Percentiles rank a stretch among this genome's conserved stretches.
Conservation (phyloP, 345 rosid genomes). For the Erucastrum elatum region DNA sequence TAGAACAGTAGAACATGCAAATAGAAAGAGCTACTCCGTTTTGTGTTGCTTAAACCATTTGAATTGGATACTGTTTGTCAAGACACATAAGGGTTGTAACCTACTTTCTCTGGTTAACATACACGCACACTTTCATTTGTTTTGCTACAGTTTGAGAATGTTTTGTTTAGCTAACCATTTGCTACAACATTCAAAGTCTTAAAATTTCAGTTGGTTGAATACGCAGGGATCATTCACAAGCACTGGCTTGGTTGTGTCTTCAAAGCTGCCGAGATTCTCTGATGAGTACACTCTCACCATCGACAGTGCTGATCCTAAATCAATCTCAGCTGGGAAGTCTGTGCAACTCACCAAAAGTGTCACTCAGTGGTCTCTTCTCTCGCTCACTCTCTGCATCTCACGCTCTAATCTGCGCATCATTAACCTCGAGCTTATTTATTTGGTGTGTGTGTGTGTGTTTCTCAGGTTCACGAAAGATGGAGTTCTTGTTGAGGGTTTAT, state of each 20-base stretch:
- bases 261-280: constrained; percentile 92
- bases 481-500: constrained; percentile 79
- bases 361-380: constrained; percentile 70
- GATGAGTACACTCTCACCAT: constrained; percentile 77
- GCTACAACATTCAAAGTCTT: not conserved
- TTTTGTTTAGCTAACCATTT: constrained; percentile 2
- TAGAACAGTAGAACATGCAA: not conserved
- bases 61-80: no score
- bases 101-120: no score
- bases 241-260: constrained; percentile 87
- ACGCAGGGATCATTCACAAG: constrained; percentile 83
- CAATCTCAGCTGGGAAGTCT: constrained; percentile 83
- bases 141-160: not conserved
- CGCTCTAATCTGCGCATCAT: not conserved
- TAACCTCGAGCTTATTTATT: not conserved
- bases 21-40: not conserved
- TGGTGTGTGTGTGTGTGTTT: not conserved
- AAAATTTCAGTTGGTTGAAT: not conserved
- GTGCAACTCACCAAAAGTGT: constrained; percentile 81
- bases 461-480: constrained; percentile 94
- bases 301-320: constrained; percentile 86
- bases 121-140: not conserved
- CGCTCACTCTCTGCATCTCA: constrained; percentile 29
- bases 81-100: no score
- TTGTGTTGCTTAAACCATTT: not conserved